Conservation (phyloP, 2,329 filamentous ascomycete species). For the Calonectria fujianensis region DNA sequence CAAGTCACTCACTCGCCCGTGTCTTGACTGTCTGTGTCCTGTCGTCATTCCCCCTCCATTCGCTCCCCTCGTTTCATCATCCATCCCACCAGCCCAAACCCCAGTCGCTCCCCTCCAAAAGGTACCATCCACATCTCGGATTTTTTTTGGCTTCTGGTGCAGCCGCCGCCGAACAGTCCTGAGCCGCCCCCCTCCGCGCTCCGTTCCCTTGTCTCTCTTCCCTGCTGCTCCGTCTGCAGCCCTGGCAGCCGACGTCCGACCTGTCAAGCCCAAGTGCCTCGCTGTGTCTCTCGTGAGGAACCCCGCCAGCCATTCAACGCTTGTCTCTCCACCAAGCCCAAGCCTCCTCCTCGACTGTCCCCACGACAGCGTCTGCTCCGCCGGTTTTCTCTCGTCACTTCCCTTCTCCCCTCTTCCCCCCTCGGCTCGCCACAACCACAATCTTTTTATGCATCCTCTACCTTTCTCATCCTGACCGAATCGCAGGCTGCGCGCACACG, state of each 20-base stretch:
- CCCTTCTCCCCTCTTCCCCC: constrained; percentile 17
- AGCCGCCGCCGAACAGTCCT: constrained; percentile 43
- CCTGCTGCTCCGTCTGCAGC: constrained; percentile 37
- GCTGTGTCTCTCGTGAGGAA: constrained; percentile 43
- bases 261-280: constrained; percentile 46
- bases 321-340: constrained; percentile 41
- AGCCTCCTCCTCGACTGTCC: constrained; percentile 34
- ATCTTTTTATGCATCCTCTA: constrained; percentile 18
- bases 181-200: constrained; percentile 24
- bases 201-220: constrained; percentile 32
- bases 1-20: constrained; percentile 30
- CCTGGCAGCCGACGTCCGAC: constrained; percentile 45
- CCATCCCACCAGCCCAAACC: constrained; percentile 25
- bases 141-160: constrained; percentile 43
- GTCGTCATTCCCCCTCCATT: constrained; percentile 37
- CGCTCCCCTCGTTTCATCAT: constrained; percentile 38
- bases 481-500: constrained; percentile 28
- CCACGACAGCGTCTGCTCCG: constrained; percentile 40
- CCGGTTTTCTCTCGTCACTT: constrained; percentile 40
- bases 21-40: constrained; percentile 24
- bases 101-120: constrained; percentile 30
- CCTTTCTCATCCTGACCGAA: constrained; percentile 24
- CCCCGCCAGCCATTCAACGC: constrained; percentile 47
- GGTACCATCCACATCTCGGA: constrained; percentile 29
- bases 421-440: constrained; percentile 23